These are phyloP conservation scores for Scheffersomyces segobiensis DNA, from an alignment of 1,139 yeast species.

Conservation along the genomic window DNA sequence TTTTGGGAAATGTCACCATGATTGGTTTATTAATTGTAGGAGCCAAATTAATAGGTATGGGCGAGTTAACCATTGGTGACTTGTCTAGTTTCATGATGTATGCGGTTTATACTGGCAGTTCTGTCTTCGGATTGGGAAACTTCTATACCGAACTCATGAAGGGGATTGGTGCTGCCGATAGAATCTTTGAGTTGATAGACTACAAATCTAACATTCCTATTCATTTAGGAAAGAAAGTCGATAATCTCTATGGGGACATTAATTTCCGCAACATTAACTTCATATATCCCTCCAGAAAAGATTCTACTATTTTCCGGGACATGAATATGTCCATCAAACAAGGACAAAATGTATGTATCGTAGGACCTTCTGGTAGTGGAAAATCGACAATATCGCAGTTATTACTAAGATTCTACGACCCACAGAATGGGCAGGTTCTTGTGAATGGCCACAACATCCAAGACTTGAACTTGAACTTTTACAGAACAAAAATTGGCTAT, in stretches of 20 bases:
- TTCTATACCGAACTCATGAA: constrained; percentile 94
- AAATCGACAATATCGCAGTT: constrained; percentile 87
- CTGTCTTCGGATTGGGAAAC: constrained; percentile 86
- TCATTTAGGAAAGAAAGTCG: constrained; percentile 53
- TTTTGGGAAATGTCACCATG: constrained; percentile 79
- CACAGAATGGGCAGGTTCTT: constrained; percentile 60
- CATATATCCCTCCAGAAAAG: constrained; percentile 85
- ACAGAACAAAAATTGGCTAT: constrained; percentile 75
- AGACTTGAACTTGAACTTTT: constrained; percentile 67
- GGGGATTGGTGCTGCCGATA: constrained; percentile 94
- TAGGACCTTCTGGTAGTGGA: constrained; percentile 96
- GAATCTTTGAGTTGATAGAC: constrained; percentile 85
- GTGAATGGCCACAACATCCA: constrained; percentile 72
- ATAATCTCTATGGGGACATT: constrained; percentile 40
- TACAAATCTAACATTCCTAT: constrained; percentile 69
- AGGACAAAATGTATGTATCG: constrained; percentile 90
- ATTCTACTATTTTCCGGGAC: constrained; percentile 63
- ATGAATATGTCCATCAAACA: constrained; percentile 67
- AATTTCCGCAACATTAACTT: constrained; percentile 68
- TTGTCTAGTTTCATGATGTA: constrained; percentile 91
- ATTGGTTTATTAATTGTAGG: constrained; percentile 79
- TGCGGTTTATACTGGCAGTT: constrained; percentile 88
- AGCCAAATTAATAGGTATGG: constrained; percentile 70
- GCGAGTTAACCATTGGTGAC: constrained; percentile 81
- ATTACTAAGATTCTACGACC: constrained; percentile 79